Conservation (phyloP, 768 basidiomycete species). For the Kwoniella heveanensis region DNA sequence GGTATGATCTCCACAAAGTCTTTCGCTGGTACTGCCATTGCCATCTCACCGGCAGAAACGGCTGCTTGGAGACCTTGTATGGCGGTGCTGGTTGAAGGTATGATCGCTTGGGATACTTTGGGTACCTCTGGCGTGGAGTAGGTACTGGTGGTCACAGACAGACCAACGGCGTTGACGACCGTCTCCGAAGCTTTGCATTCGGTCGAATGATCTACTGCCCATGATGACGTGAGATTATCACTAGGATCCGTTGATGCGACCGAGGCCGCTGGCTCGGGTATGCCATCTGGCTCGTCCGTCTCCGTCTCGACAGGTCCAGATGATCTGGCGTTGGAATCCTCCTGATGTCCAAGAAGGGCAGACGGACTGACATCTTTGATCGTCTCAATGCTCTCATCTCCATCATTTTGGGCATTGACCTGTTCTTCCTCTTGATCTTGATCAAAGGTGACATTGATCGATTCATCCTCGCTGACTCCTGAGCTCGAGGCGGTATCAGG, state of each 20-base stretch:
- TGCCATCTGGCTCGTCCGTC: too few species aligned
- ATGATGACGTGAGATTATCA: background rate
- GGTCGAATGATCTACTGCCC: background rate
- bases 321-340: background rate
- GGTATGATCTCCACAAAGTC: slow-evolving; percentile 2
- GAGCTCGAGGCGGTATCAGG: background rate
- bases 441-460: background rate
- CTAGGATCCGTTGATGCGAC: background rate
- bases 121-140: too few species aligned
- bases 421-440: too few species aligned
- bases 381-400: background rate
- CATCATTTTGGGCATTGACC: too few species aligned
- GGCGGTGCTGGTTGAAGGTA: background rate
- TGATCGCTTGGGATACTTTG: background rate
- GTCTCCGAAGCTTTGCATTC: background rate
- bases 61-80: too few species aligned
- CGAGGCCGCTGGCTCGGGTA: background rate
- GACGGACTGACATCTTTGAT: background rate
- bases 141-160: too few species aligned
- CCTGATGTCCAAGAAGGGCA: background rate
- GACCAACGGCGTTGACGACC: background rate
- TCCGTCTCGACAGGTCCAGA: too few species aligned
- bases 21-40: too few species aligned
- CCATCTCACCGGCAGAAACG: too few species aligned
- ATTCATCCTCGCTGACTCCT: background rate